Evolutionary conservation across 768 basidiomycete genomes (phyloP).

Genomic region (Leucocoprinus leucothites): DNA sequence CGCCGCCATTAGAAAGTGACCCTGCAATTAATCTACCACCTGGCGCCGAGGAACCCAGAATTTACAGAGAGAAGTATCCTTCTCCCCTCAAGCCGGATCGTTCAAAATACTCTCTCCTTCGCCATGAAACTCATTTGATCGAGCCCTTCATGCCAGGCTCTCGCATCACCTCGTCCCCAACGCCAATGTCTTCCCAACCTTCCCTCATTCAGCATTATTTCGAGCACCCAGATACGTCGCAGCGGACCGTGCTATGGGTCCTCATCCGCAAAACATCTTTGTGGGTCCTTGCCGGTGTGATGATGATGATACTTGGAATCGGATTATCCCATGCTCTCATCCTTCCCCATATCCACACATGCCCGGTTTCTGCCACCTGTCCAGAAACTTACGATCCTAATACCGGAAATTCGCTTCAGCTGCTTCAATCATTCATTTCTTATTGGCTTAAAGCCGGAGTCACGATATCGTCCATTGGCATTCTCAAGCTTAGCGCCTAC

Average conservation of each 20-base stretch:
- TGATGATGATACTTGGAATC: conserved; percentile 15
- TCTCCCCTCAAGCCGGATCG: neutral
- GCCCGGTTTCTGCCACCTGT: conserved; percentile 11
- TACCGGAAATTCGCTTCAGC: conserved; percentile 10
- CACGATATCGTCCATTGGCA: conserved; percentile 11
- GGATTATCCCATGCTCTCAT: conserved; percentile 7
- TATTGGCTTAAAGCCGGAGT: conserved; percentile 18
- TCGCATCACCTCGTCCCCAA: neutral
- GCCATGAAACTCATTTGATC: neutral
- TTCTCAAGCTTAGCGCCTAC: conserved; percentile 15
- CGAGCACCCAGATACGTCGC: neutral
- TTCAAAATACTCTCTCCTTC: neutral
- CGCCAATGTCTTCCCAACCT: neutral
- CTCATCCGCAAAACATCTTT: neutral
- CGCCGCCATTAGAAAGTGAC: neutral
- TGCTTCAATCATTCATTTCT: conserved; percentile 15
- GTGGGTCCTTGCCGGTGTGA: conserved; percentile 13
- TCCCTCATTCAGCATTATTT: neutral
- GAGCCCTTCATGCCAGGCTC: neutral
- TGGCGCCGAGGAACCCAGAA: neutral
- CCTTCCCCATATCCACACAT: conserved; percentile 14
- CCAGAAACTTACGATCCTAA: conserved; percentile 13
- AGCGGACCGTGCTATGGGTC: neutral
- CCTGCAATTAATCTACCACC: neutral
- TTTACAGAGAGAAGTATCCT: too few species aligned